phyloP scores from a whole-genome alignment of 177 flowering plant genomes.

The Telopea speciosissima region DNA sequence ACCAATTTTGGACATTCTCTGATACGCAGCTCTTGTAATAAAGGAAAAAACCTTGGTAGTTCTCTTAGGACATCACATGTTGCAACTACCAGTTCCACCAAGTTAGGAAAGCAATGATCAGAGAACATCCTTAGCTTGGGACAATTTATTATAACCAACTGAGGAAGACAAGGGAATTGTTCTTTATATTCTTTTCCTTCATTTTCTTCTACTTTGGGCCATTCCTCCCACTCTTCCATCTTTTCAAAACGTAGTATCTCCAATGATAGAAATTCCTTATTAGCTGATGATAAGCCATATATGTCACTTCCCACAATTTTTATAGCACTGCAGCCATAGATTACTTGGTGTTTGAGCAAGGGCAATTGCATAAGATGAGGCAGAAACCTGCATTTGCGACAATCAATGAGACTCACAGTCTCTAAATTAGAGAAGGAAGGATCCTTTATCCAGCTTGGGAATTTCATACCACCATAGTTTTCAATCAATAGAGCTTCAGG shows the following conservation, averaged over 20 bases:
- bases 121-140: background rate
- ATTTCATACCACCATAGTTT: no score
- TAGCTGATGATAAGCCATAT: background rate
- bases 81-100: conserved; percentile 6
- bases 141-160: background rate
- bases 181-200: background rate
- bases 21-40: no score
- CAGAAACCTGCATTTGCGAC: no score
- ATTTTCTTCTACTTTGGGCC: no score
- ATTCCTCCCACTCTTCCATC: conserved; percentile 5
- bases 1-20: no score
- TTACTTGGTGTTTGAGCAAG: no score
- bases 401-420: no score
- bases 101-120: background rate
- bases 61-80: background rate
- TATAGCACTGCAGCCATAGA: background rate
- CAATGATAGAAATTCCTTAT: conserved; percentile 7
- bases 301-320: background rate
- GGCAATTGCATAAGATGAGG: no score
- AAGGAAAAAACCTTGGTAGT: background rate
- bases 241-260: background rate
- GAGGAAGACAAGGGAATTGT: conserved; percentile 6
- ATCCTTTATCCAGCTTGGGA: no score
- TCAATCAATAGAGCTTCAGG: no score
- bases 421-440: no score